phyloP scores from a whole-genome alignment of 768 basidiomycete species.

The Psilocybe sp. region DNA sequence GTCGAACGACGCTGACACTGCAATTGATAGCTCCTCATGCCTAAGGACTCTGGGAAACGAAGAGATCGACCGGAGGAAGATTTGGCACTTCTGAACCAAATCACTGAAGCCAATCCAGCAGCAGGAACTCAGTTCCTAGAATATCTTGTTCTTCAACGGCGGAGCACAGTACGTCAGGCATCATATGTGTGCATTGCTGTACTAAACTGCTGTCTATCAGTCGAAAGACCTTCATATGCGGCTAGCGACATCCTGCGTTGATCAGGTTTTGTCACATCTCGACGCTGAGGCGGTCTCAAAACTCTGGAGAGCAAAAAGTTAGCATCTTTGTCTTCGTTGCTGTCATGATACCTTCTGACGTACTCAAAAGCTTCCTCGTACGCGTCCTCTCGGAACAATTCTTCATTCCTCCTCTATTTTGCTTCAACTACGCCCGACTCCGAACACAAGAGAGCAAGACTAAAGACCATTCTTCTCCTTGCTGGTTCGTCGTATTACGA shows the following conservation, averaged over 20 bases:
- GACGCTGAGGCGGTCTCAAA: conserved; percentile 49
- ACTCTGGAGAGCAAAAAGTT: conserved; percentile 74
- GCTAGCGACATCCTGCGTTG: conserved; percentile 55
- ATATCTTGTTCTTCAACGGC: conserved; percentile 70
- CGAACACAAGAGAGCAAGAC: conserved; percentile 63
- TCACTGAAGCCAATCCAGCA: conserved; percentile 50
- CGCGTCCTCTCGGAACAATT: conserved; percentile 35
- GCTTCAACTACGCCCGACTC: conserved; percentile 82
- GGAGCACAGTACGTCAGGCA: conserved; percentile 46
- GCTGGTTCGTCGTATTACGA: conserved; percentile 76
- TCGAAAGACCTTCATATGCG: conserved; percentile 64
- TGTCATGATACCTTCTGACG: conserved; percentile 1
- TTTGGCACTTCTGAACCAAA: conserved; percentile 48
- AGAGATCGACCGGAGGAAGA: conserved; percentile 64
- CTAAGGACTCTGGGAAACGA: conserved; percentile 52
- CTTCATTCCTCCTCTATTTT: conserved; percentile 72
- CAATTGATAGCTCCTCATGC: conserved; percentile 55
- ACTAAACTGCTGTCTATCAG: conserved; percentile 26
- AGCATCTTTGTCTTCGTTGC: not conserved
- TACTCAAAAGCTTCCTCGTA: conserved; percentile 49
- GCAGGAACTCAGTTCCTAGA: conserved; percentile 77
- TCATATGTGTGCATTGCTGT: not conserved
- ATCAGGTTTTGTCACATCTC: conserved; percentile 49
- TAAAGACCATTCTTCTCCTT: conserved; percentile 77
- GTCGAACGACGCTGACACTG: not conserved